Evolutionary conservation across 2,329 filamentous ascomycete genomes (phyloP), one percentile per base, ranked within the genome.

Genomic region (Dothideomycetes sp.): DNA sequence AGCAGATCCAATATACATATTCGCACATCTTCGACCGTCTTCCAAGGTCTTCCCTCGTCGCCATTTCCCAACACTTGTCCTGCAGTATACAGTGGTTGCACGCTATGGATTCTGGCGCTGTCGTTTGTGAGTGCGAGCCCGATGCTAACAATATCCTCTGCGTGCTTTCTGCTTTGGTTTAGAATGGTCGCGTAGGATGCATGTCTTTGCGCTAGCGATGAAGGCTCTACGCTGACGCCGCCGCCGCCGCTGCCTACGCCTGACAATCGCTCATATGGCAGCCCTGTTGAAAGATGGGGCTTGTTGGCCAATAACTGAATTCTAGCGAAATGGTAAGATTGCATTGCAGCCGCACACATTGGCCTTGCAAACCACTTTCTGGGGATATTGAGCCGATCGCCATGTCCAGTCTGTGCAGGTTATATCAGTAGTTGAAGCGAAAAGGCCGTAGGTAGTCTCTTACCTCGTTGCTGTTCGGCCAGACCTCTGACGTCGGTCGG

Each of bases 281-380:
- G 44, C 5, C 49, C 49, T 14, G 72, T 70, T 0, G 68, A 70
- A 41, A 79, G 69, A 12, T 69, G 64, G 1, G 72, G 73, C 42
- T 72, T 70, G 49, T 81, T 79, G 46, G 78, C 66, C 10, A 77
- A 64, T 0, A 81, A 54, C 4, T 79, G 65, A 9, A 80, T 75
- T 32, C 73, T 68, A 1, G 73, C 74, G 62, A 81, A 79, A 49
- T 81, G 73, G 47, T 78, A 80, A 43, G 69, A 69, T 49, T 79
- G 75, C 68, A 80, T 80, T 1, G 75, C 75, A 2, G 76, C 75
- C 0, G 73, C 75, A 55, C 76, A 81, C 65, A 81, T 72, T 0
- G 76, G 68, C 0, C 75, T 63, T 38, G 69, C 69, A 53, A 77
- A 79, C 75, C 77, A 81, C 10, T 78, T 66, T 50, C 79, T 73